Evolutionary conservation across 441 rosid genomes (phyloP).

Genomic region (Erysimum cheiri): DNA sequence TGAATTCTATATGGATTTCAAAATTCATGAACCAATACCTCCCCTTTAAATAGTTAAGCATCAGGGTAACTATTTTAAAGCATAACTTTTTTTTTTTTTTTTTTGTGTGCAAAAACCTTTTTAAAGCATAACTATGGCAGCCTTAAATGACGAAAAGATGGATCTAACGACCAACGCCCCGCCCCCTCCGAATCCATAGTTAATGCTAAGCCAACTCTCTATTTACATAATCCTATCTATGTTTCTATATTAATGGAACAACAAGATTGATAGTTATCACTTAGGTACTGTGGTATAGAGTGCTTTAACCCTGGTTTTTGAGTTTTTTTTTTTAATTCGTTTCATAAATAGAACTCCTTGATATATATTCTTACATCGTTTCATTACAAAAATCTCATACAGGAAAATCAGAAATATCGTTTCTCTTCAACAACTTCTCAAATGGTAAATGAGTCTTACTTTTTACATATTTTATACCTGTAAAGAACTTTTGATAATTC

Average conservation of each 20-base stretch:
- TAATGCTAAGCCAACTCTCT: conserved; percentile 28
- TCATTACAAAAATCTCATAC: not conserved
- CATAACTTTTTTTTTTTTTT: too few relatives aligned
- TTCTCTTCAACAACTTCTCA: conserved; percentile 9
- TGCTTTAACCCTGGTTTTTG: not conserved
- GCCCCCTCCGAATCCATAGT: conserved; percentile 1
- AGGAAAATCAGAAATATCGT: not conserved
- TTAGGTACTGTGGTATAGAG: not conserved
- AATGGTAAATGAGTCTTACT: conserved; percentile 32
- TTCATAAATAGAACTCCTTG: not conserved
- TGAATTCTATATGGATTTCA: too few relatives aligned
- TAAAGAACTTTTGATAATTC: not conserved
- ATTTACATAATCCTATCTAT: not conserved
- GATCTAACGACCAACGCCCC: conserved; percentile 26
- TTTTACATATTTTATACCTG: not conserved
- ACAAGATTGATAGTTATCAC: not conserved
- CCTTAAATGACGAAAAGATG: conserved; percentile 4
- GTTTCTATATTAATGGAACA: conserved; percentile 19
- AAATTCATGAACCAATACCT: too few relatives aligned
- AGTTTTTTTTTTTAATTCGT: not conserved
- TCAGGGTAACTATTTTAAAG: not conserved
- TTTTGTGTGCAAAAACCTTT: too few relatives aligned
- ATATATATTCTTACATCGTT: not conserved
- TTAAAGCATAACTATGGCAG: too few relatives aligned
- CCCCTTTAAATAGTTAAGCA: too few relatives aligned